Conservation (phyloP, 345 rosid species). For the Garcia nutans region DNA sequence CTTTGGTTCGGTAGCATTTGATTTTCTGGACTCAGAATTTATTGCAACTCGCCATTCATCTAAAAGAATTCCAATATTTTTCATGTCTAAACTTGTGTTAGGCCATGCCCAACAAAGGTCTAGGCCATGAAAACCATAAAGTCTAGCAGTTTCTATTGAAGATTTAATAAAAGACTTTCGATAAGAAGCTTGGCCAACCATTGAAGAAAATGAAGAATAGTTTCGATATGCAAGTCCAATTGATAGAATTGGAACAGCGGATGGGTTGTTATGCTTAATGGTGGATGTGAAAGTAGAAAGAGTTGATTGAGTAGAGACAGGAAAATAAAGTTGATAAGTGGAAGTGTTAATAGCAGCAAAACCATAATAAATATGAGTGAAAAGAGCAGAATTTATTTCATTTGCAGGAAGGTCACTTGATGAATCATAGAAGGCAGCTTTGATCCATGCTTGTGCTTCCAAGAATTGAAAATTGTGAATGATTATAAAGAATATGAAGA, state of each 20-base stretch:
- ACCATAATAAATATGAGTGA: constrained; percentile 18
- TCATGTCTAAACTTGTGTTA: constrained; percentile 22
- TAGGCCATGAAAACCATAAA: constrained; percentile 32
- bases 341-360: constrained; percentile 16
- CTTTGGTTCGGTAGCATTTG: not conserved
- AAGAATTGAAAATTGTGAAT: not conserved
- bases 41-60: constrained; percentile 30
- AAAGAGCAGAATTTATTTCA: constrained; percentile 9
- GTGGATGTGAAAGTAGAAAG: constrained; percentile 29
- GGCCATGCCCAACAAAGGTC: constrained; percentile 38
- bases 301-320: not conserved
- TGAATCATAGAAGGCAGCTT: constrained; percentile 13
- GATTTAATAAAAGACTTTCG: constrained; percentile 30
- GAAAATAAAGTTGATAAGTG: constrained; percentile 15
- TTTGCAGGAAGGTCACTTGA: not conserved
- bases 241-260: constrained; percentile 28
- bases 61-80: constrained; percentile 17
- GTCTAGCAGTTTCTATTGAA: constrained; percentile 21
- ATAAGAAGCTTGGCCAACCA: constrained; percentile 18
- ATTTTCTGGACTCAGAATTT: constrained; percentile 17
- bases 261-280: constrained; percentile 33
- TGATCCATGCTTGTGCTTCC: constrained; percentile 8
- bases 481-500: not conserved
- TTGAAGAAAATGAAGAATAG: constrained; percentile 30
- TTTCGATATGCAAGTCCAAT: constrained; percentile 26